phyloP scores from a whole-genome alignment of 2,329 filamentous ascomycete genomes.

The Phialophora chinensis region DNA sequence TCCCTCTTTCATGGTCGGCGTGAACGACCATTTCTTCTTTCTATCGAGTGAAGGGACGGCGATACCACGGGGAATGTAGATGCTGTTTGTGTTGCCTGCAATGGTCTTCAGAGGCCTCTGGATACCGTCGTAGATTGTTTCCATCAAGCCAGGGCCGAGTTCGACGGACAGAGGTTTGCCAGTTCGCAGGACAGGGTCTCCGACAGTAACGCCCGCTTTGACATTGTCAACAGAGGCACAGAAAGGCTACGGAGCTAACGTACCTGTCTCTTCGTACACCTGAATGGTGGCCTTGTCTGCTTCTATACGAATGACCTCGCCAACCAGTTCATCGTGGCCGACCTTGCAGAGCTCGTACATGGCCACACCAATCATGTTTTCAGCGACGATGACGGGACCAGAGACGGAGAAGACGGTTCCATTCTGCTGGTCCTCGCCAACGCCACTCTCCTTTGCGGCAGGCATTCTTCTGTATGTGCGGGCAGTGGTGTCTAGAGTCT shows the following conservation, averaged over 20 bases:
- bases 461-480: constrained; percentile 50
- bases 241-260: constrained; percentile 27
- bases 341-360: constrained; percentile 99
- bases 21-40: constrained; percentile 95
- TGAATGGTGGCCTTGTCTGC: constrained; percentile 95
- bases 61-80: constrained; percentile 97
- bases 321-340: constrained; percentile 87
- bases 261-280: constrained; percentile 98
- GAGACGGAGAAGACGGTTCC: constrained; percentile 75
- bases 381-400: constrained; percentile 90
- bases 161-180: constrained; percentile 97
- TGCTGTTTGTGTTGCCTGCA: constrained; percentile 76
- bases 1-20: constrained; percentile 85
- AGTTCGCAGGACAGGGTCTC: constrained; percentile 87
- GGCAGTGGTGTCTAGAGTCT: constrained; percentile 40
- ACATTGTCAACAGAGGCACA: constrained; percentile 23
- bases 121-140: constrained; percentile 99
- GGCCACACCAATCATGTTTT: constrained; percentile 98
- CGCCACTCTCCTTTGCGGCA: constrained; percentile 51
- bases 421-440: constrained; percentile 61
- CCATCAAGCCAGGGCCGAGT: constrained; percentile 93
- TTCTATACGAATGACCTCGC: constrained; percentile 98
- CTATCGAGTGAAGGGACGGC: constrained; percentile 85
- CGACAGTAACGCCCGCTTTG: constrained; percentile 88
- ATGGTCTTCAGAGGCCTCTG: constrained; percentile 92